A percentile compares a stretch with the other conserved stretches of the same genome.
phyloP scores from a whole-genome alignment of 2,329 filamentous ascomycete species.

The Dothideomycetidae sp. region DNA sequence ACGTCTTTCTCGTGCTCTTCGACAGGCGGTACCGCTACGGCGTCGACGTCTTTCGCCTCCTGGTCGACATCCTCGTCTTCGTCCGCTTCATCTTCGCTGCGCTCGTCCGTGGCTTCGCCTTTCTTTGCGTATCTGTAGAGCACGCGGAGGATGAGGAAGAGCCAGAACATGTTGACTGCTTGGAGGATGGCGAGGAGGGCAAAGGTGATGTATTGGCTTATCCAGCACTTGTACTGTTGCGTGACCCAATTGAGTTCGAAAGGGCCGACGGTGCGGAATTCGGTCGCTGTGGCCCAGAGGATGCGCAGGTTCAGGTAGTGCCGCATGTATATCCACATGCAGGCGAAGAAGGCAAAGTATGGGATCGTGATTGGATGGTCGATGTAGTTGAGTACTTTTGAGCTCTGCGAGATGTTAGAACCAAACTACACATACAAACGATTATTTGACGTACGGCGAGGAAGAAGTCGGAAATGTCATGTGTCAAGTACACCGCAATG shows the following conservation, averaged over 20 bases:
- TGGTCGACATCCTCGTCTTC: slow-evolving; percentile 33
- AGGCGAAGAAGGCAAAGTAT: slow-evolving; percentile 73
- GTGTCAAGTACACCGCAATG: slow-evolving; percentile 82
- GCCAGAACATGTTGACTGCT: slow-evolving; percentile 68
- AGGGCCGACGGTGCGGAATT: slow-evolving; percentile 60
- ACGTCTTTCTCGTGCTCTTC: slow-evolving; percentile 14
- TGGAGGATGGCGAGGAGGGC: slow-evolving; percentile 52
- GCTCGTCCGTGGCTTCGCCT: slow-evolving; percentile 51
- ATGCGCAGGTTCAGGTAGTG: slow-evolving; percentile 73
- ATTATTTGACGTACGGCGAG: slow-evolving; percentile 52
- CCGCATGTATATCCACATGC: slow-evolving; percentile 75
- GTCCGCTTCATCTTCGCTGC: slow-evolving; percentile 57
- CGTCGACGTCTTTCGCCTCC: slow-evolving; percentile 23
- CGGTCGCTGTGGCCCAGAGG: slow-evolving; percentile 58
- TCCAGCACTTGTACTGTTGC: slow-evolving; percentile 61
- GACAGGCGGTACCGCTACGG: slow-evolving; percentile 19
- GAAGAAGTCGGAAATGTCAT: slow-evolving; percentile 93
- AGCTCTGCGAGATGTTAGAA: slow-evolving; percentile 43
- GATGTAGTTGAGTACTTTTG: slow-evolving; percentile 83
- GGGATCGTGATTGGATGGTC: slow-evolving; percentile 64
- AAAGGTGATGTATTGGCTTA: slow-evolving; percentile 55
- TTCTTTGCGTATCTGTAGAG: slow-evolving; percentile 54
- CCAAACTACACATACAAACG: slow-evolving; percentile 5
- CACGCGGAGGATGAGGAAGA: slow-evolving; percentile 62
- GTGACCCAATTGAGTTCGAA: slow-evolving; percentile 64